These are phyloP conservation scores for Tylopilus cervinicoccineus DNA, from an alignment of 768 basidiomycete species.

Conservation along the genomic window DNA sequence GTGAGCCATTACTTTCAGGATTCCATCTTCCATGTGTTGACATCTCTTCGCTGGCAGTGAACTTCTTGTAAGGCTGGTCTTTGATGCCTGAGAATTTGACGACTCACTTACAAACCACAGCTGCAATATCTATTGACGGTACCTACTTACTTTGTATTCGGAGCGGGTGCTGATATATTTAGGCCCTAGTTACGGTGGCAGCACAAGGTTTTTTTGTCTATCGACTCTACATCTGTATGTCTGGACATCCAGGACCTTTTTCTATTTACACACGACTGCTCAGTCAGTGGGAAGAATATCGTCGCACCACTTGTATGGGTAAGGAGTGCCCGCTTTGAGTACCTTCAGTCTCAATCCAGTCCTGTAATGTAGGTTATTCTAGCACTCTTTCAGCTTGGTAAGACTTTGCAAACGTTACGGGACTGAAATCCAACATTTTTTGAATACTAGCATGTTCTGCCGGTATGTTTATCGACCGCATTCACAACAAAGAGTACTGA, in stretches of 20 bases:
- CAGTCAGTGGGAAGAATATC: slow-evolving; percentile 9
- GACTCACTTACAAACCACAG: slow-evolving; percentile 1
- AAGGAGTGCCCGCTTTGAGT: not conserved
- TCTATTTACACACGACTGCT: not conserved
- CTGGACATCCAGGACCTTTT: not conserved
- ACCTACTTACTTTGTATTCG: not conserved
- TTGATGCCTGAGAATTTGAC: not conserved
- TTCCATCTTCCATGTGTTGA: too few relatives aligned
- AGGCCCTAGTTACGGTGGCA: slow-evolving; percentile 1
- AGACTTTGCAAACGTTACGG: not conserved
- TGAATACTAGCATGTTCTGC: not conserved
- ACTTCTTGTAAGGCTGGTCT: not conserved
- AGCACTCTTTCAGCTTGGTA: slow-evolving; percentile 4
- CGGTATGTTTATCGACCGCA: not conserved
- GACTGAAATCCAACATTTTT: not conserved
- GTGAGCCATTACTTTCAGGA: not conserved
- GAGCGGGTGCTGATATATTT: not conserved
- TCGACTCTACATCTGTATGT: slow-evolving; percentile 15
- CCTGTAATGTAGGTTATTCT: not conserved
- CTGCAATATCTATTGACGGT: slow-evolving; percentile 1
- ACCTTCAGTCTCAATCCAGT: not conserved
- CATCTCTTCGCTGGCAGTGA: not conserved
- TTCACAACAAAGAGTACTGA: not conserved
- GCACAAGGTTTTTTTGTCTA: slow-evolving; percentile 12
- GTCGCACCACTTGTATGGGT: slow-evolving; percentile 1